Evolutionary conservation across 1,139 yeast genomes (phyloP).

Genomic region (Kluyveromyces sp.): DNA sequence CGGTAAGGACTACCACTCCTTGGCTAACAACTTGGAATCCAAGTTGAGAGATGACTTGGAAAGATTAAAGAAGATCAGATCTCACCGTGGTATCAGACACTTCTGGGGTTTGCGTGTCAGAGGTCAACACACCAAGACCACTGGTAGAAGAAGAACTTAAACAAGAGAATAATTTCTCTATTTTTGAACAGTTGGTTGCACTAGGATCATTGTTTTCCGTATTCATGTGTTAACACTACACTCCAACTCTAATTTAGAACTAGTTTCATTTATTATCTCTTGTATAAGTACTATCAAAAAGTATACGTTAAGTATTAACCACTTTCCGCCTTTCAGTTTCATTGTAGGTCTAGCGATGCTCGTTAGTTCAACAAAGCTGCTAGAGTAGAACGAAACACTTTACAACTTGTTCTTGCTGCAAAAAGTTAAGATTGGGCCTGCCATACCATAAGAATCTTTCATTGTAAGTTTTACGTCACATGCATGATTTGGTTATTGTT

Average conservation of each 20-base stretch:
- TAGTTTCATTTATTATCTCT: constrained; percentile 7
- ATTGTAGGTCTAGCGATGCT: neutral
- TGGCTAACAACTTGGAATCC: constrained; percentile 98
- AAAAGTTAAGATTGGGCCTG: too few species aligned
- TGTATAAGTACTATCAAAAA: constrained; percentile 7
- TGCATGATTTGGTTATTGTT: neutral
- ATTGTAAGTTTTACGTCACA: neutral
- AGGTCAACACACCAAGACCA: constrained; percentile 99
- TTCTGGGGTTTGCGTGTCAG: constrained; percentile 96
- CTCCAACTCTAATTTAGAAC: constrained; percentile 6
- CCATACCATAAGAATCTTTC: too few species aligned
- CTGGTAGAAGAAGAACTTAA: constrained; percentile 71
- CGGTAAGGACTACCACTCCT: constrained; percentile 98
- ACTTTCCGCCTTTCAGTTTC: neutral
- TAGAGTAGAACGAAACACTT: too few species aligned
- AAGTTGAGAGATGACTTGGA: constrained; percentile 99
- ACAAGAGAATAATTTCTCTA: constrained; percentile 10
- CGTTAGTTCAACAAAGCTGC: neutral
- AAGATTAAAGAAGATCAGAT: constrained; percentile 99
- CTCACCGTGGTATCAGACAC: constrained; percentile 99
- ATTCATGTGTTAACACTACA: neutral
- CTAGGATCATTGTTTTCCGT: neutral
- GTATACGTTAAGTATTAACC: constrained; percentile 5
- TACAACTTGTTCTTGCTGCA: too few species aligned
- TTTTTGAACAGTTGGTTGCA: constrained; percentile 2